These are phyloP conservation scores for Podospora pseudopauciseta DNA, from an alignment of 495 filamentous ascomycete species.

Conservation along the genomic window DNA sequence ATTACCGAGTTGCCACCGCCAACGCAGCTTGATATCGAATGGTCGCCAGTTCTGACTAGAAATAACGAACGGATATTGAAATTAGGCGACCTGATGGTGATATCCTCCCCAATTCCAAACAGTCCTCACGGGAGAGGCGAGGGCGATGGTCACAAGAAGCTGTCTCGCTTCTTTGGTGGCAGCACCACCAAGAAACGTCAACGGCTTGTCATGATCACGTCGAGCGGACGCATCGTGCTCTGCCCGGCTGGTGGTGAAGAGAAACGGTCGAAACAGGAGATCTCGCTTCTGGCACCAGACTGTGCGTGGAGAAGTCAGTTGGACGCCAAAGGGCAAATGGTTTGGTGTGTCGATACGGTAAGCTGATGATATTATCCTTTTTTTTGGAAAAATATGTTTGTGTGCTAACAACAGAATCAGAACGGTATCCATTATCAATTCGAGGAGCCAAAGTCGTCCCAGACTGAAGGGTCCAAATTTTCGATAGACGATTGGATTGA, in stretches of 20 bases:
- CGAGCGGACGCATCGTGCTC: constrained; percentile 80
- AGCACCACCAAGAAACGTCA: constrained; percentile 89
- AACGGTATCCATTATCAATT: constrained; percentile 88
- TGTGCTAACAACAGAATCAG: constrained; percentile 42
- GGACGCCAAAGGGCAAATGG: constrained; percentile 76
- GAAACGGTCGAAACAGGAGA: constrained; percentile 89
- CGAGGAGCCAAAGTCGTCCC: constrained; percentile 54
- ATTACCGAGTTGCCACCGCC: constrained; percentile 96
- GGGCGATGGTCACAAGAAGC: constrained; percentile 65
- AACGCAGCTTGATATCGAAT: constrained; percentile 96
- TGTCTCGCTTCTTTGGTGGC: constrained; percentile 88
- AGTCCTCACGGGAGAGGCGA: constrained; percentile 59
- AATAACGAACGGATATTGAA: constrained; percentile 93
- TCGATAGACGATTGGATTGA: constrained; percentile 86
- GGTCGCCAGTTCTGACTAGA: constrained; percentile 91
- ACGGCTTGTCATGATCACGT: constrained; percentile 92
- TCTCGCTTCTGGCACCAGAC: constrained; percentile 70
- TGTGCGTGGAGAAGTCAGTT: constrained; percentile 72
- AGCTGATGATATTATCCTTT: constrained; percentile 33
- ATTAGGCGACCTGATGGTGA: constrained; percentile 82
- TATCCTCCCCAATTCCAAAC: constrained; percentile 70
- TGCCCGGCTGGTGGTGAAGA: constrained; percentile 92
- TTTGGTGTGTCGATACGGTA: constrained; percentile 94
- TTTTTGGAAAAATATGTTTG: not conserved
- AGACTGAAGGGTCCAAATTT: constrained; percentile 39